Conservation (phyloP, 768 basidiomycete genomes). For the Leccinum disarticulatum region DNA sequence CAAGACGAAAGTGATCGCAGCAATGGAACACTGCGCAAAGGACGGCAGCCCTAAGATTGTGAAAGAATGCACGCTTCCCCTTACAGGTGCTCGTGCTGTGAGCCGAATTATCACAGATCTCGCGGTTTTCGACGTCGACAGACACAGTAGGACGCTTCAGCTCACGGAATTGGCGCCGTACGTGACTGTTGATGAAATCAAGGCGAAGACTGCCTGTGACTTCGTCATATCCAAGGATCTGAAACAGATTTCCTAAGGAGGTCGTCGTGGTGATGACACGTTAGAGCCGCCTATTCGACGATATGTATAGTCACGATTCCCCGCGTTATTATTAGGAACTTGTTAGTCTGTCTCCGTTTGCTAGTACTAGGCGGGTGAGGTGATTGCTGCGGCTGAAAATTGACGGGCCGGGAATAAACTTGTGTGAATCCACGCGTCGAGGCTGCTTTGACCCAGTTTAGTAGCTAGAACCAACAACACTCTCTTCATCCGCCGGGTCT, state of each 20-base stretch:
- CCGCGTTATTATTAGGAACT: neutral
- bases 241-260: constrained; percentile 31
- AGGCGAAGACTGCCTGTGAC: constrained; percentile 76
- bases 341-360: neutral
- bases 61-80: constrained; percentile 72
- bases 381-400: constrained; percentile 20
- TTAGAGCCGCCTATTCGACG: neutral
- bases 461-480: constrained; percentile 7
- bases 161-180: constrained; percentile 79
- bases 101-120: constrained; percentile 91
- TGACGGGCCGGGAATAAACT: constrained; percentile 7
- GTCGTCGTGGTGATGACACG: constrained; percentile 4
- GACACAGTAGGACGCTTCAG: constrained; percentile 61
- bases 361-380: neutral
- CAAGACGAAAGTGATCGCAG: constrained; percentile 56
- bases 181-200: constrained; percentile 76
- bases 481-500: constrained; percentile 1
- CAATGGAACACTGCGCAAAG: constrained; percentile 88
- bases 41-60: constrained; percentile 86
- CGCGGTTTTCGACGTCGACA: constrained; percentile 84
- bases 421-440: neutral
- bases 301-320: neutral
- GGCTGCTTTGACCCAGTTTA: constrained; percentile 14
- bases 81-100: constrained; percentile 83
- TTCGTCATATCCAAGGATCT: constrained; percentile 59